Percentiles rank a stretch among this genome's conserved stretches.
phyloP scores from a whole-genome alignment of 2,329 filamentous ascomycete species.

The Cladorrhinum sp. region DNA sequence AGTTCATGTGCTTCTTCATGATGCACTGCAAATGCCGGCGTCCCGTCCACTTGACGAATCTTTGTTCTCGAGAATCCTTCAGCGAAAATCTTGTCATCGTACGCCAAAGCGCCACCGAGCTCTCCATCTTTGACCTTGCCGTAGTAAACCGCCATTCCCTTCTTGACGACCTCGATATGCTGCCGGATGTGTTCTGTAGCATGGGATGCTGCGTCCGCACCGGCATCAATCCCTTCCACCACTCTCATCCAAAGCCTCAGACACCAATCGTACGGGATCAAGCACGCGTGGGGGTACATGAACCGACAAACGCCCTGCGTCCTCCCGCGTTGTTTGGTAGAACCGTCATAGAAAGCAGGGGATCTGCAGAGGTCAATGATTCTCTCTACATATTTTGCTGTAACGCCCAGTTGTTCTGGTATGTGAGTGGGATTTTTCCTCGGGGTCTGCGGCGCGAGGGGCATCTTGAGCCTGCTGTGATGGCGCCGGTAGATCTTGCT shows the following conservation, averaged over 20 bases:
- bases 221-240: neutral
- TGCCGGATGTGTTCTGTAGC: neutral
- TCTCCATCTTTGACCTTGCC: neutral
- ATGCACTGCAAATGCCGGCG: neutral
- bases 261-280: constrained; percentile 17
- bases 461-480: constrained; percentile 8
- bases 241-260: constrained; percentile 10
- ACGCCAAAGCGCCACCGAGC: neutral
- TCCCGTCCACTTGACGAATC: too few relatives aligned
- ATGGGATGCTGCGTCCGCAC: neutral
- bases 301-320: constrained; percentile 7
- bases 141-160: constrained; percentile 4
- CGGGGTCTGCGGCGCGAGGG: constrained; percentile 13
- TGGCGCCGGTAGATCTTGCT: constrained; percentile 5
- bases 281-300: constrained; percentile 10
- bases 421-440: constrained; percentile 9
- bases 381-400: neutral
- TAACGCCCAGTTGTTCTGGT: constrained; percentile 8
- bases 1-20: neutral
- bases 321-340: neutral
- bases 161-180: constrained; percentile 1
- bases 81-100: neutral
- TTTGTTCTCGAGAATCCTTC: neutral
- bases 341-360: neutral
- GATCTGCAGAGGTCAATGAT: constrained; percentile 1